phyloP scores from a whole-genome alignment of 148 eudicot genomes.

The Beta vulgaris region DNA sequence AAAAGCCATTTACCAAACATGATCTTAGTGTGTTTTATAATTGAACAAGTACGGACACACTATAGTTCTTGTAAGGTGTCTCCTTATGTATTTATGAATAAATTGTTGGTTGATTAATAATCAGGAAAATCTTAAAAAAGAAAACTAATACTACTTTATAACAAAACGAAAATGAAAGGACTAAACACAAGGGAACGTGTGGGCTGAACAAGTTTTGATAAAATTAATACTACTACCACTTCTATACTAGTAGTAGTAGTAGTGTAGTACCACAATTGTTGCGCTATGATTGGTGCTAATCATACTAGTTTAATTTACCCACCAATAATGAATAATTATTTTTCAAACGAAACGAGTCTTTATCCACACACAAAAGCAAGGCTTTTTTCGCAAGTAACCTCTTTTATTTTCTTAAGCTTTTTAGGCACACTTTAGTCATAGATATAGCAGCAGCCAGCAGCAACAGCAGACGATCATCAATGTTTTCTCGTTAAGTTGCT shows the following conservation, averaged over 20 bases:
- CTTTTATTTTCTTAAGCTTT: not conserved
- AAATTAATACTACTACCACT: no score
- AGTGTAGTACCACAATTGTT: constrained; percentile 2
- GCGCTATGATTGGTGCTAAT: constrained; percentile 28
- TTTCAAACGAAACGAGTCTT: constrained; percentile 3
- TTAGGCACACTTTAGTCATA: not conserved
- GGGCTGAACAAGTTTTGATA: constrained; percentile 18
- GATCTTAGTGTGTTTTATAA: no score
- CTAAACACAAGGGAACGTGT: not conserved
- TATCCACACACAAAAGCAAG: constrained; percentile 32
- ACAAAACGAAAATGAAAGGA: not conserved
- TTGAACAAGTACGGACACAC: no score
- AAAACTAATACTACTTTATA: no score
- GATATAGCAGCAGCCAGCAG: not conserved
- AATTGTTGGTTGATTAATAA: no score
- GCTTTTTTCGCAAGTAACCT: constrained; percentile 26
- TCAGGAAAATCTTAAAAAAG: no score
- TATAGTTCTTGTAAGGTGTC: no score
- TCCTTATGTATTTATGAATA: no score
- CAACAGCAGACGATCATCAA: not conserved
- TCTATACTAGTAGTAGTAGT: no score
- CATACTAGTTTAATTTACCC: constrained; percentile 8
- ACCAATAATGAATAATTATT: no score
- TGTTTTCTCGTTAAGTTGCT: not conserved
- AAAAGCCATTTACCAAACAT: no score